Base-by-base conservation (phyloP, 495 filamentous ascomycete species). In the Penicillium lagena region DNA sequence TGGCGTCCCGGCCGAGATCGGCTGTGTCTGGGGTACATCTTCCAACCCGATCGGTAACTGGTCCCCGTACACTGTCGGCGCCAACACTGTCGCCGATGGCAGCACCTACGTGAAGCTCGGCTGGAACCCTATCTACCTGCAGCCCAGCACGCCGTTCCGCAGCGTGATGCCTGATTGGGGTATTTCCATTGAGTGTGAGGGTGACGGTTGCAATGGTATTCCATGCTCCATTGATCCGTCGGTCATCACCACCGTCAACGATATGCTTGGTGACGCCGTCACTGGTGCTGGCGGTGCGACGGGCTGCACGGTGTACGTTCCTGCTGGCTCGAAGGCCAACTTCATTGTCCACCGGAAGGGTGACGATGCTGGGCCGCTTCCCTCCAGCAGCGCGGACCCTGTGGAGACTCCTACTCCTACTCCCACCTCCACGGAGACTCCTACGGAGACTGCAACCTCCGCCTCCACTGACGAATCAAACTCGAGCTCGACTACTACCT, bases 251-350 rank as follows among this genome's bases (percentile, higher is more conserved):
- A 70, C 62, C 12, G 75, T 90, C 38, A 78, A 80, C 45, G 80
- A 85, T 55, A 74, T 84, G 39, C 68, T 66, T 15, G 77, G 75
- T 29, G 60, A 67, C 43, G 51, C 60, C 37, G 59, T 72, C 36
- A 64, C 63, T 22, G 85, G 86, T 36, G 86, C 83, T 28, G 85
- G 84, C 14, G 83, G 77, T 49, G 83, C 76, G n/a, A 68, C 73
- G 31, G 89, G 87, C 60, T 91, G 87, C 55, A 85, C 89, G 42
- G 86, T 88, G 10, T 89, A 86, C 32, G 79, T 90, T 12, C 81
- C 83, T 30, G 76, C 77, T 46, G 87, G 86, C 37, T 54, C 60
- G 35, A 79, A 69, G 40, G 87, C 86, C 39, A 83, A 79, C 46
- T 77, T 89, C 51, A 79, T 87, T 31, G 80, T 89, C 12, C 81